Evolutionary conservation across 495 filamentous ascomycete genomes (phyloP), one percentile per base, ranked within the genome.

Genomic region (Xylaria longipes): DNA sequence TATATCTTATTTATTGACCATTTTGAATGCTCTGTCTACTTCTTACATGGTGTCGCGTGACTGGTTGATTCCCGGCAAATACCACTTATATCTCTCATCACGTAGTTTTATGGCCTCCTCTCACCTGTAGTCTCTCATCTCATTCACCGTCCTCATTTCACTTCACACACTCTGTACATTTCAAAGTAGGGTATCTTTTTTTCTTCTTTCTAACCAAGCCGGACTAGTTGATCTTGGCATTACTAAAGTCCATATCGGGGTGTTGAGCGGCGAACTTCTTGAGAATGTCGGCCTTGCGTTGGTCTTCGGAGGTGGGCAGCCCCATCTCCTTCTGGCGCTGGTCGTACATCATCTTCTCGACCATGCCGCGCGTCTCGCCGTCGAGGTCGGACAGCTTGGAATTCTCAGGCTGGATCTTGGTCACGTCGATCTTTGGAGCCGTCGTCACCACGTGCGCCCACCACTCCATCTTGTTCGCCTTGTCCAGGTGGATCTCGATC

Each of bases 271-370:
- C 91, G 82, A 98, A 99, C 81, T 95, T 94, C 86, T 92, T 91
- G 80, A 99, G 80, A 77, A 98, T 90, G 46, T 98, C 97, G 82
- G 87, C 80, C 88, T 99, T 98, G 85, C 91, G 90, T 84, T 94
- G 89, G 84, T 99, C 95, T 72, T 98, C 96, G 72, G 92, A 96
- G 29, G 90, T 93, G 75, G 92, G 91, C 79, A 90, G 88, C 8
- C 96, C 96, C 72, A 75, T 35, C 86, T 97, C 96, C 89, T 98
- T 98, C 87, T 97, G 94, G 57, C 92, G 86, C 87, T 99, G 96
- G 84, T 99, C 96, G 75, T 87, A 99, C 96, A 99, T 99, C 96
- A 99, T 98, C 88, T 99, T 99, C 90, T 99, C 96, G 52, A 99
- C 96, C 95, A 99, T 98, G n/a, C 89, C 86, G 71, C 96, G 87